Evolutionary conservation across 352 stramenopile genomes (phyloP), one percentile per base, ranked within the genome.

Genomic region (Globisporangium acanthophoron): DNA sequence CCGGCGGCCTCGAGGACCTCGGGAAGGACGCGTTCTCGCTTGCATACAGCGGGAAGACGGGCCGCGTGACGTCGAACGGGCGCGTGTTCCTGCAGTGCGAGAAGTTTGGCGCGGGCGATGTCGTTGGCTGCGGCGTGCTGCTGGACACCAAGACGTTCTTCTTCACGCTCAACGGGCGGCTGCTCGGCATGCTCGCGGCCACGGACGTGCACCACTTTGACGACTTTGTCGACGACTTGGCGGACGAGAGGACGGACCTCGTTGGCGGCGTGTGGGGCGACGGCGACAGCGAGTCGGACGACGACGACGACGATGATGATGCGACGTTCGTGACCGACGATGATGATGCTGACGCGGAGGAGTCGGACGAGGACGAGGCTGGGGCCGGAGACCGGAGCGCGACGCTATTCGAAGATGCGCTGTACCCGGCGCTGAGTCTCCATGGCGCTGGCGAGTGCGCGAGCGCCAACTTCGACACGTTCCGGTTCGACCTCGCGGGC

Each of bases 101-200:
- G 44, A 64, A 61, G 15, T 89, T 81, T 54, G 79, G 68, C 31
- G 56, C 65, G 6, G 74, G 73, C 5, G 79, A 89, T 46, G 74
- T 85, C 4, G 75, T 89, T 11, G 79, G 79, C 7, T 85, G 74
- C 52, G 79, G 79, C 2, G 52, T 89, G 15, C 59, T 89, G 44
- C 50, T 80, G 9, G 79, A 87, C 52, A 76, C 73, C 1, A 73
- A 78, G 40, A 89, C 74, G 33, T 87, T 89, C 55, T 89, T 89
- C 60, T 89, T 86, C 55, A 89, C 79, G 54, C 64, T 82, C 20
- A 89, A 89, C 62, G 76, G 76, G 7, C 62, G 66, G 24, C 54
- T 88, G 1, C 64, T 78, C 51, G 76, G 74, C 3, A 71, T 80
- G 50, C 16, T 87, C 11, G 53, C 71, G 12, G 74, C 74, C 52